Percentiles rank a stretch among this genome's conserved stretches.
Conservation (phyloP, 805 yeast species). For the Debaryomyces castellii region DNA sequence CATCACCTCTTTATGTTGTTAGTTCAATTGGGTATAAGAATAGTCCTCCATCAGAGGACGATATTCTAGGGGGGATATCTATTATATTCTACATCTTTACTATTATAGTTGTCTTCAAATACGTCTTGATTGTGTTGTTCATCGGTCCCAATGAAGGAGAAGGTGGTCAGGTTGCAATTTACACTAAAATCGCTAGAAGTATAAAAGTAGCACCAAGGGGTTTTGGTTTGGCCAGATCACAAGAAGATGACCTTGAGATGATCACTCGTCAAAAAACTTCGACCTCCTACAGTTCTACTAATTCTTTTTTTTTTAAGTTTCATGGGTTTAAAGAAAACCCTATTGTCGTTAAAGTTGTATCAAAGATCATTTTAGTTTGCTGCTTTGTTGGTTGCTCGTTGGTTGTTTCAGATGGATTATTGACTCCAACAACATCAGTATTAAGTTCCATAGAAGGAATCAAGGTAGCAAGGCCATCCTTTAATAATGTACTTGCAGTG, state of each 20-base stretch:
- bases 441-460: slow-evolving; percentile 58
- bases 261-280: slow-evolving; percentile 40
- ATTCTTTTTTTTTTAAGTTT: slow-evolving; percentile 11
- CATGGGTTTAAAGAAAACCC: slow-evolving; percentile 20
- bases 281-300: slow-evolving; percentile 18
- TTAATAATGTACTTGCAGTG: slow-evolving; percentile 46
- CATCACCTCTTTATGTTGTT: slow-evolving; percentile 56
- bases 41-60: slow-evolving; percentile 33
- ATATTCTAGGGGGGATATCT: slow-evolving; percentile 51
- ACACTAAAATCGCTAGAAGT: slow-evolving; percentile 53
- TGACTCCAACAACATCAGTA: slow-evolving; percentile 65
- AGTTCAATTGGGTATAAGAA: slow-evolving; percentile 30
- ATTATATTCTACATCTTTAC: slow-evolving; percentile 56
- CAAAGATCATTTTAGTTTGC: slow-evolving; percentile 31
- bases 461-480: slow-evolving; percentile 49
- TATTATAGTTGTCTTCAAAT: slow-evolving; percentile 52
- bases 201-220: slow-evolving; percentile 48
- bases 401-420: slow-evolving; percentile 58
- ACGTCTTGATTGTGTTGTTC: slow-evolving; percentile 46
- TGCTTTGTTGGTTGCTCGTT: slow-evolving; percentile 57
- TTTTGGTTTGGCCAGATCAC: slow-evolving; percentile 41
- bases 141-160: slow-evolving; percentile 59
- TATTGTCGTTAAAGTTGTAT: slow-evolving; percentile 25
- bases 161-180: slow-evolving; percentile 66
- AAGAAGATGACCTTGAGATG: slow-evolving; percentile 27